Percentiles rank a stretch among this genome's conserved stretches.
Evolutionary conservation across 2,329 filamentous ascomycete genomes (phyloP).

Genomic region (Apiospora saccharicola): DNA sequence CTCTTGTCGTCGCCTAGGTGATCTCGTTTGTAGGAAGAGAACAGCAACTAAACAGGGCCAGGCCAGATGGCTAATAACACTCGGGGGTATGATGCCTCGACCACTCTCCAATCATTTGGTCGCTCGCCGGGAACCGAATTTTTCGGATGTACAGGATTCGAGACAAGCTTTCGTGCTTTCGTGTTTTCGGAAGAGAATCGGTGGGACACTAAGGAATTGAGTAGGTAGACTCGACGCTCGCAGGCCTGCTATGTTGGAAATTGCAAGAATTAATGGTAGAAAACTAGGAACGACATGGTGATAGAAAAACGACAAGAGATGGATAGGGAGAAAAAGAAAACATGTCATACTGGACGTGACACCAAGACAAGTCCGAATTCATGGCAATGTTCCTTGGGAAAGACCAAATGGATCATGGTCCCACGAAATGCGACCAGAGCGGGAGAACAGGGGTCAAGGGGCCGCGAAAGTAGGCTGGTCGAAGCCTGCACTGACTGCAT

Average conservation of each 20-base stretch:
- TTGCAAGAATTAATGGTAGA: slow-evolving; percentile 18
- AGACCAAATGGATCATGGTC: slow-evolving; percentile 21
- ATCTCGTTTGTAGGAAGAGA: neutral
- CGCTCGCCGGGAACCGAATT: neutral
- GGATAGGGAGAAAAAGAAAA: slow-evolving; percentile 18
- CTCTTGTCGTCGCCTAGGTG: neutral
- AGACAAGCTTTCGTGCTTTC: neutral
- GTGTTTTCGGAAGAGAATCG: neutral
- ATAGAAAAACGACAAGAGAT: slow-evolving; percentile 8
- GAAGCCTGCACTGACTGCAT: neutral
- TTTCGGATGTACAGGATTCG: neutral
- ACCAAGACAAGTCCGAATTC: slow-evolving; percentile 19
- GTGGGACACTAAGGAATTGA: slow-evolving; percentile 10
- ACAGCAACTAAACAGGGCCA: neutral
- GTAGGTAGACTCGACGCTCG: slow-evolving; percentile 17
- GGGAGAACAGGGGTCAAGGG: slow-evolving; percentile 20
- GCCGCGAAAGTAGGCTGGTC: slow-evolving; percentile 3
- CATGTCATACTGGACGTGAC: slow-evolving; percentile 21
- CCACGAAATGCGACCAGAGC: slow-evolving; percentile 22
- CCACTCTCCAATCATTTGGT: neutral
- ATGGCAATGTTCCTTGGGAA: slow-evolving; percentile 21
- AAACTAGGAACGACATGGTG: slow-evolving; percentile 18
- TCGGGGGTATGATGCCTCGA: neutral
- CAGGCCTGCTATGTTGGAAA: slow-evolving; percentile 16
- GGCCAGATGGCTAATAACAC: neutral